These are phyloP conservation scores for Beauveria pseudobassiana DNA, from an alignment of 2,329 filamentous ascomycete genomes.

Conservation along the genomic window DNA sequence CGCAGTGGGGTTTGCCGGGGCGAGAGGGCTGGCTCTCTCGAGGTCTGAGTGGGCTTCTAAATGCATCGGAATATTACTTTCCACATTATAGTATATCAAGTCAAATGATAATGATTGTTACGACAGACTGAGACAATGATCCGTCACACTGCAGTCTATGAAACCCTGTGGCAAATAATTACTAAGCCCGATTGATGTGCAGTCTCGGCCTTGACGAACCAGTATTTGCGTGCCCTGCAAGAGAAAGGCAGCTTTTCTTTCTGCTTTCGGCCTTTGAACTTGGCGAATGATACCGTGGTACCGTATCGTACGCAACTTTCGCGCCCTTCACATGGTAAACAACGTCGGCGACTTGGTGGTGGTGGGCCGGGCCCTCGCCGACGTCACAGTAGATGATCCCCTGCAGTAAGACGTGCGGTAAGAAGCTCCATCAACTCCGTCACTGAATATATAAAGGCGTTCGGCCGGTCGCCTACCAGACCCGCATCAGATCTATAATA, in stretches of 20 bases:
- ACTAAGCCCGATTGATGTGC: too few relatives aligned
- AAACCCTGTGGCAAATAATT: too few relatives aligned
- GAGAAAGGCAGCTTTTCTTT: too few relatives aligned
- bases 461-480: neutral
- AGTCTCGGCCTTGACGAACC: neutral
- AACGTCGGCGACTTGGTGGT: neutral
- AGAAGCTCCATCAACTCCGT: neutral
- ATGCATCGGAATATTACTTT: neutral
- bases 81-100: neutral
- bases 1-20: neutral
- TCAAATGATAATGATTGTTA: neutral
- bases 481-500: neutral
- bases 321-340: neutral
- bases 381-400: neutral
- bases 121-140: neutral
- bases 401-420: neutral
- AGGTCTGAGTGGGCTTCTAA: neutral
- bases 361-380: conserved; percentile 1
- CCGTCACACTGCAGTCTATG: neutral
- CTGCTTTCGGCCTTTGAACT: too few relatives aligned
- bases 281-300: too few relatives aligned
- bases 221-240: neutral
- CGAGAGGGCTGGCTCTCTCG: neutral
- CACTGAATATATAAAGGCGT: neutral
- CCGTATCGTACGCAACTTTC: too few relatives aligned